phyloP scores from a whole-genome alignment of 305 asterid species.

The Fraxinus sp. region DNA sequence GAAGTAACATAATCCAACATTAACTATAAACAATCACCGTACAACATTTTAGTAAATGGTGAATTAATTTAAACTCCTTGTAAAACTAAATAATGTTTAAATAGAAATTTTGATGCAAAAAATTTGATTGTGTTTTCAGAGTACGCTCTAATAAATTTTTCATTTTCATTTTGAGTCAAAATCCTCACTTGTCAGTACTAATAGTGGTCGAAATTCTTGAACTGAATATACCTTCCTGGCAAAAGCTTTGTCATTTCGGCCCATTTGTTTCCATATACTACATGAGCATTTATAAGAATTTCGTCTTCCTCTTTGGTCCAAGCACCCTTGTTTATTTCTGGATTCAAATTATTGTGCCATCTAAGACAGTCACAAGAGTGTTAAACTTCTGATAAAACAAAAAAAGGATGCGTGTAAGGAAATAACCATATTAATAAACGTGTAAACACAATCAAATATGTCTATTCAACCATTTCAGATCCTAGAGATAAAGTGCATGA shows the following conservation, averaged over 20 bases:
- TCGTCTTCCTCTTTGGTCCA: slow-evolving; percentile 62
- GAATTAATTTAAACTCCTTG: background rate
- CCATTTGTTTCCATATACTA: slow-evolving; percentile 57
- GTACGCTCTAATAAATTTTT: background rate
- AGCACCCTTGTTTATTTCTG: slow-evolving; percentile 48
- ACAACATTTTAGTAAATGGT: background rate
- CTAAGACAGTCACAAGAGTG: slow-evolving; percentile 14
- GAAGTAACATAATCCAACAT: background rate
- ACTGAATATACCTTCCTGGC: slow-evolving; percentile 52
- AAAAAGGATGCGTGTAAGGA: background rate
- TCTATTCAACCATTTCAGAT: background rate
- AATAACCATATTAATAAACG: background rate
- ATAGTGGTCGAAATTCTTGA: slow-evolving; percentile 3
- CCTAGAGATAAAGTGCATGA: background rate
- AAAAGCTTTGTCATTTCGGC: slow-evolving; percentile 52
- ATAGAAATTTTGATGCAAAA: background rate
- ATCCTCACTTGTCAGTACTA: background rate
- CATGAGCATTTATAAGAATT: slow-evolving; percentile 44
- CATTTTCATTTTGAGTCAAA: background rate
- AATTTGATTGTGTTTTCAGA: background rate
- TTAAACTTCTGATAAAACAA: background rate
- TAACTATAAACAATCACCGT: background rate
- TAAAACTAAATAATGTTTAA: background rate
- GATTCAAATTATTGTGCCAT: slow-evolving; percentile 64
- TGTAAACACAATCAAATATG: background rate